Base-by-base conservation (phyloP, 2,329 filamentous ascomycete species). In the Didymella keratinophila region DNA sequence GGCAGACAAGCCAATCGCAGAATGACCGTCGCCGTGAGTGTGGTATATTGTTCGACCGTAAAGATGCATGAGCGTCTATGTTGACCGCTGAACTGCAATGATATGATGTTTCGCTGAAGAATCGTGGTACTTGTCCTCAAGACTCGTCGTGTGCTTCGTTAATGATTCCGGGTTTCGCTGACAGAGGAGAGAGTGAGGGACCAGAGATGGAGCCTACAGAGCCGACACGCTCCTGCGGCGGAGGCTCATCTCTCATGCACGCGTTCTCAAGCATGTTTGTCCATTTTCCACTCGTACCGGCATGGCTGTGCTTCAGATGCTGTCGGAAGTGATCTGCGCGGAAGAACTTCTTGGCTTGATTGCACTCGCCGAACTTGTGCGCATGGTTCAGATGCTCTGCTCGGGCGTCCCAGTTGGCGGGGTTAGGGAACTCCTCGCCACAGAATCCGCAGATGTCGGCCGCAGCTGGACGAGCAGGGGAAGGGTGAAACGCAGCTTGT, bases 311-410 rank as follows among this genome's bases (percentile, higher is more conserved):
- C 82, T 98, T 99, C 58, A 99, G 82, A 78, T 99, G 95, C 78
- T 99, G 95, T 59, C 95, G 88, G 83, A 99, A 99, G 76, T 99
- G 95, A 77, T 99, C 95, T 32, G 95, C 95, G 36, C 95, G 87
- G 81, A 91, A 99, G 77, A 99, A 99, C 77, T 98, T 98, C 83
- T 99, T 99, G 67, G 91, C 90, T 71, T 95, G 93, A 77, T 99
- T 99, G 84, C 95, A 99, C 79, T 98, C 95, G 63, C 93, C 88
- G 75, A 97, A 99, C 75, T 99, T 99, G 82, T 99, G 95, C 63
- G 93, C 86, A 69, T 91, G 89, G 72, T 93, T 93, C 52, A 99
- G 81, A 80, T 99, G 95, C 56, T 91, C 89, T 52, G 93, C 87
- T 57, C 95, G 88, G 61, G 87, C 84, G 51, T 96, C 91, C 93